Conservation (phyloP, 495 filamentous ascomycete species). For the Talaromyces liani region DNA sequence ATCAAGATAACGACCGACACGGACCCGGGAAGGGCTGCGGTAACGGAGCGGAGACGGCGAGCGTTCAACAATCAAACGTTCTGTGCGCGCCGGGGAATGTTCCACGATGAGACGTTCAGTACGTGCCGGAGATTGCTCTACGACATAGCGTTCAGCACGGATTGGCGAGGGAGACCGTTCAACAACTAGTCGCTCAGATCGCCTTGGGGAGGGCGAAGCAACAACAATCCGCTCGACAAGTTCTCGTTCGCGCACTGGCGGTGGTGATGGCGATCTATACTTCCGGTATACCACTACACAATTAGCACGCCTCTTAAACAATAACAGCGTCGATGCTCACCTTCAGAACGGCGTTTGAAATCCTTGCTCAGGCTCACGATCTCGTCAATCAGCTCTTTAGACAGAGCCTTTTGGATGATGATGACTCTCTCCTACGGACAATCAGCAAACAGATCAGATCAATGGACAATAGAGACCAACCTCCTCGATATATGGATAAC, state of each 20-base stretch:
- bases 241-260: conserved; percentile 4
- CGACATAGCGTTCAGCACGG: neutral
- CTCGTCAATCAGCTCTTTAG: conserved; percentile 84
- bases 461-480: conserved; percentile 28
- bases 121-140: conserved; percentile 3
- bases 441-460: conserved; percentile 4
- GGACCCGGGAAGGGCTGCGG: conserved; percentile 5
- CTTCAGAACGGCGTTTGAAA: conserved; percentile 32
- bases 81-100: neutral
- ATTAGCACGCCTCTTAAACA: conserved; percentile 18
- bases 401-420: conserved; percentile 72
- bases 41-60: conserved; percentile 7
- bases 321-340: conserved; percentile 24
- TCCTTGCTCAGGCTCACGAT: conserved; percentile 74
- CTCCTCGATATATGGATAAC: conserved; percentile 83
- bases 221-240: conserved; percentile 5
- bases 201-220: neutral
- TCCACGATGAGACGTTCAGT: conserved; percentile 1
- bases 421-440: conserved; percentile 58
- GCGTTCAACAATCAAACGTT: neutral
- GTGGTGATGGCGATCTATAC: conserved; percentile 6
- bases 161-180: neutral
- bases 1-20: neutral
- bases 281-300: conserved; percentile 14
- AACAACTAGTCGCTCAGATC: neutral